Evolutionary conservation across 2,329 filamentous ascomycete genomes (phyloP), one percentile per base, ranked within the genome.

Genomic region (Pseudopyrenochaeta lycopersici): DNA sequence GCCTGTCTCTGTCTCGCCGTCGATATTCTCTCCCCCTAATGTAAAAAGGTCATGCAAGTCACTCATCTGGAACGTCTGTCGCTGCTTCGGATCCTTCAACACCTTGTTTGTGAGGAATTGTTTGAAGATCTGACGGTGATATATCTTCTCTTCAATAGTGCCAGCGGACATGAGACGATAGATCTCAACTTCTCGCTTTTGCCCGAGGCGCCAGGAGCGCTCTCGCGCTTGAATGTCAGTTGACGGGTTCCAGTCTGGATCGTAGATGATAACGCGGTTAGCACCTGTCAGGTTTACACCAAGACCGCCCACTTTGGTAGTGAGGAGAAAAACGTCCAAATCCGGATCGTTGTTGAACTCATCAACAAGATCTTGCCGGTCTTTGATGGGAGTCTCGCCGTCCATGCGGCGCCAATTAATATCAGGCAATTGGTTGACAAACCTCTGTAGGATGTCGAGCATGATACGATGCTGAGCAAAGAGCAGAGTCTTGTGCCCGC

Each of bases 81-180:
- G 88, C 74, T 98, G 93, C 69, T 96, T 97, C 0, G 95, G 92
- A 66, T 99, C 94, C 64, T 90, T 93, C 45, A 99, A 77, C 6
- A 99, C 93, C 75, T 98, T 98, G 78, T 98, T 97, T 3, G 92
- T 95, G 57, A 99, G 82, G 71, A 98, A 97, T 66, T 98, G 94
- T 76, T 99, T 99, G 82, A 96, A 99, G 45, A 99, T 95, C 71
- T 99, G 95, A 14, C 96, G 90, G 75, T 99, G 94, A 60, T 98
- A 99, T 27, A 99, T 99, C 79, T 99, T 99, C 76, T 99, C 95
- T 72, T 99, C 95, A 20, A 99, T 99, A 0, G 96, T 99, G 1
- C 95, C 95, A 4, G 94, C 92, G 3, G 92, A 97, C 90, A 99
- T 96, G n/a, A 99, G 83, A 31, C 96, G 90, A 73, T 97, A 99